Percentiles rank a stretch among this genome's conserved stretches.
Evolutionary conservation across 805 yeast species (phyloP).

Genomic region (Metschnikowia borealis): DNA sequence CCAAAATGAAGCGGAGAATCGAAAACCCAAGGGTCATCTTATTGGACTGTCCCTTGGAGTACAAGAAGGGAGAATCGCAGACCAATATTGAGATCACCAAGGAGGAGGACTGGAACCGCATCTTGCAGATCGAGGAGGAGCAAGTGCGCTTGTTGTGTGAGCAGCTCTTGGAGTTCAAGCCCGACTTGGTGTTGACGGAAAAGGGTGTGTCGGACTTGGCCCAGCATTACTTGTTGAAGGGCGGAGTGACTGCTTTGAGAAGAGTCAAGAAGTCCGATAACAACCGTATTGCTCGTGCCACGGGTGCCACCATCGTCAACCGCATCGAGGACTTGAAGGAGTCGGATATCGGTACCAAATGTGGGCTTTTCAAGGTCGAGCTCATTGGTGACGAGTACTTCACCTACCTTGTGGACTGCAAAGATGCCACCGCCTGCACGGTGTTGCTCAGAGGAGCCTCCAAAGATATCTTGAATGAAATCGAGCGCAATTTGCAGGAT

Average conservation of each 20-base stretch:
- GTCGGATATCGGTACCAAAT: constrained; percentile 79
- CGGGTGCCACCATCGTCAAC: constrained; percentile 96
- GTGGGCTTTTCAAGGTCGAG: constrained; percentile 91
- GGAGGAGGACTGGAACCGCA: constrained; percentile 94
- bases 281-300: constrained; percentile 93
- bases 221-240: constrained; percentile 91
- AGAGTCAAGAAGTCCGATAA: constrained; percentile 94
- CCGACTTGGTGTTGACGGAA: constrained; percentile 93
- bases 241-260: constrained; percentile 88
- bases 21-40: constrained; percentile 85
- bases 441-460: constrained; percentile 92
- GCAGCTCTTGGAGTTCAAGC: constrained; percentile 76
- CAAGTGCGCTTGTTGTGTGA: constrained; percentile 88
- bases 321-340: constrained; percentile 93
- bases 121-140: constrained; percentile 95
- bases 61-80: constrained; percentile 98
- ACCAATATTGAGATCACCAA: constrained; percentile 95
- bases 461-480: constrained; percentile 92
- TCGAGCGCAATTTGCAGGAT: constrained; percentile 95
- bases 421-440: constrained; percentile 90
- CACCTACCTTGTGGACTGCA: constrained; percentile 76
- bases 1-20: constrained; percentile 89
- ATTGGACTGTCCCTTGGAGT: constrained; percentile 94
- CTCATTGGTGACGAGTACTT: constrained; percentile 96
- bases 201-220: constrained; percentile 98